These are phyloP conservation scores for Protea cynaroides DNA, from an alignment of 164 flowering plant genomes.

Conservation along the genomic window DNA sequence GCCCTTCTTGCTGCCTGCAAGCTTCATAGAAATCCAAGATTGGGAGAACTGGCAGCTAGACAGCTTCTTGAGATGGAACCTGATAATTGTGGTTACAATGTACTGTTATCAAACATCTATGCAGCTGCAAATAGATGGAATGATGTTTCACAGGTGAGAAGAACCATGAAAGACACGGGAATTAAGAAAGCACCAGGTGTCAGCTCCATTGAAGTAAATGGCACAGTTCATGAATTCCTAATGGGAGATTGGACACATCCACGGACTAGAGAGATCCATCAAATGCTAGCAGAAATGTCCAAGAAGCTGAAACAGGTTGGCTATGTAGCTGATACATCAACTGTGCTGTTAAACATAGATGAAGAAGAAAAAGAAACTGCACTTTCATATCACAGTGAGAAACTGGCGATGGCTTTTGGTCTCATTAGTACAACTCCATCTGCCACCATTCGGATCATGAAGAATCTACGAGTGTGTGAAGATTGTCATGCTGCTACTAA, in stretches of 20 bases:
- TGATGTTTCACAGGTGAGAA: conserved; percentile 41
- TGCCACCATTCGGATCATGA: conserved; percentile 35
- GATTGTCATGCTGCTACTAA: conserved; percentile 34
- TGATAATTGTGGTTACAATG: conserved; percentile 37
- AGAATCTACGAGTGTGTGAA: conserved; percentile 43
- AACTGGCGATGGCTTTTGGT: conserved; percentile 48
- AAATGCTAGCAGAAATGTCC: conserved; percentile 40
- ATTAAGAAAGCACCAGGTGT: conserved; percentile 41
- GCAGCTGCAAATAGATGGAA: conserved; percentile 48
- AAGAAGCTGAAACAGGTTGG: conserved; percentile 37
- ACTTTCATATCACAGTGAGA: conserved; percentile 44
- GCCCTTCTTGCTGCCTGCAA: conserved; percentile 49
- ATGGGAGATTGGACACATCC: conserved; percentile 40
- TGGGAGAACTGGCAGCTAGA: conserved; percentile 42
- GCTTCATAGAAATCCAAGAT: conserved; percentile 33
- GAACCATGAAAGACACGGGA: conserved; percentile 30
- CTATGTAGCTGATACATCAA: conserved; percentile 29
- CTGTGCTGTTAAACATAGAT: conserved; percentile 33
- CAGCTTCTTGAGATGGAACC: conserved; percentile 39
- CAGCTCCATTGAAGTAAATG: conserved; percentile 43
- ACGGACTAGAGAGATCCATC: conserved; percentile 18
- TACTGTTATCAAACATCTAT: conserved; percentile 46
- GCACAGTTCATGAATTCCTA: conserved; percentile 33
- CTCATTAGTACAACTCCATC: conserved; percentile 37
- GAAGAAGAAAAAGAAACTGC: conserved; percentile 54